These are phyloP conservation scores for Nicotiana paniculata DNA, from an alignment of 257 asterid genomes.

Conservation along the genomic window DNA sequence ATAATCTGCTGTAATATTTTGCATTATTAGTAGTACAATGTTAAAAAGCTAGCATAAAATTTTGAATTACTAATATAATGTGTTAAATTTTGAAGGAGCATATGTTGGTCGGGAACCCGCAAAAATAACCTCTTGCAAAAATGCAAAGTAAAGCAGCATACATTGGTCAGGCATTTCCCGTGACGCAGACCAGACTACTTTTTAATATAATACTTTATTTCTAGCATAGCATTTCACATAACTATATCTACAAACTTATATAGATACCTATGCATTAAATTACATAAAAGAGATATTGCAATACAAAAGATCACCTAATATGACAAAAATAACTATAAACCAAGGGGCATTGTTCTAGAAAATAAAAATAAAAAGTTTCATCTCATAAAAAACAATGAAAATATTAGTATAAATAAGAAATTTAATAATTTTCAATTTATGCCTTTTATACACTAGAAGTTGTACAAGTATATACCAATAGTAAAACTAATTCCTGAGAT, in stretches of 20 bases:
- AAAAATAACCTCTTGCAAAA: too few relatives aligned
- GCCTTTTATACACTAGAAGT: background rate
- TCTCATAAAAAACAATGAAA: background rate
- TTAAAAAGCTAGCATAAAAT: background rate
- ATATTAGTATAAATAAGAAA: background rate
- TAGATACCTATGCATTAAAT: background rate
- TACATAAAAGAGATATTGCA: background rate
- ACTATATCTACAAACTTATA: background rate
- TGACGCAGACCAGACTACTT: too few relatives aligned
- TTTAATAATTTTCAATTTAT: background rate
- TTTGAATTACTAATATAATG: background rate
- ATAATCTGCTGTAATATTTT: background rate
- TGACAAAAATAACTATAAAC: background rate
- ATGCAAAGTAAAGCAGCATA: too few relatives aligned
- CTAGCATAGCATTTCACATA: background rate
- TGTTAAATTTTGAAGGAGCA: too few relatives aligned
- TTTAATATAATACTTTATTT: background rate
- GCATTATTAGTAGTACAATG: background rate
- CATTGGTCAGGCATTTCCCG: too few relatives aligned
- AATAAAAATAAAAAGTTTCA: background rate
- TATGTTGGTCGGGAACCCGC: too few relatives aligned
- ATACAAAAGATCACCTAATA: background rate
- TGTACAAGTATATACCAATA: background rate
- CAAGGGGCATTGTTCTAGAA: background rate
- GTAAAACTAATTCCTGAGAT: background rate